These are phyloP conservation scores for Ascochyta clinopodiicola DNA, from an alignment of 2,329 filamentous ascomycete species.

Conservation along the genomic window DNA sequence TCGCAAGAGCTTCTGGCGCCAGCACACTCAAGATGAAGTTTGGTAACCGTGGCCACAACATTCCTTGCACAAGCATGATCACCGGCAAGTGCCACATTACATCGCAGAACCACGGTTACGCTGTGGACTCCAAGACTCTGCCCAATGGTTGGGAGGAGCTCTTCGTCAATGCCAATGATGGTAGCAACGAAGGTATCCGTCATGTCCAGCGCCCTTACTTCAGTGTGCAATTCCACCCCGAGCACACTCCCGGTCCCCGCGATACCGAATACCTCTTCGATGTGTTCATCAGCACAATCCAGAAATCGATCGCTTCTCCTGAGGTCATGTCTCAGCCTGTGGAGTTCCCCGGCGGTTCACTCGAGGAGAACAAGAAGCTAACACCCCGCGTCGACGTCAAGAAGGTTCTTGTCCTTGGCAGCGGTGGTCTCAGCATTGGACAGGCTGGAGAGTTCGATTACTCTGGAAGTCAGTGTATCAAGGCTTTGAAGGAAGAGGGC, in stretches of 20 bases:
- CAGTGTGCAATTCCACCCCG: constrained; percentile 99
- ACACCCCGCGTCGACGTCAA: constrained; percentile 84
- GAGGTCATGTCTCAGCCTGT: constrained; percentile 75
- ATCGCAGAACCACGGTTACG: constrained; percentile 97
- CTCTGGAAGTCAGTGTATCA: constrained; percentile 97
- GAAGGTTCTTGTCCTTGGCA: constrained; percentile 93
- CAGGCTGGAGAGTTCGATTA: constrained; percentile 99
- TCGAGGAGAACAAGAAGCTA: constrained; percentile 76
- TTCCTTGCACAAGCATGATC: constrained; percentile 94
- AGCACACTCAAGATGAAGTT: constrained; percentile 97
- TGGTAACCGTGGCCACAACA: constrained; percentile 97
- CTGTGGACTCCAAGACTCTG: constrained; percentile 81
- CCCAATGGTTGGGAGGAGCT: constrained; percentile 86
- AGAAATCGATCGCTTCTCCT: constrained; percentile 71
- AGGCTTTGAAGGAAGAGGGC: constrained; percentile 95
- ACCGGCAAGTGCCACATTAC: constrained; percentile 98
- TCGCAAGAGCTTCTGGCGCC: constrained; percentile 86
- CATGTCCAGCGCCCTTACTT: constrained; percentile 88
- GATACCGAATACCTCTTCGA: constrained; percentile 98
- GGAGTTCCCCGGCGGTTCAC: constrained; percentile 83
- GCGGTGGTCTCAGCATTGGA: constrained; percentile 94
- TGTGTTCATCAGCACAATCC: constrained; percentile 89
- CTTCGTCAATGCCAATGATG: constrained; percentile 97
- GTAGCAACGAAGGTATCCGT: constrained; percentile 97
- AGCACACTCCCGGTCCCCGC: constrained; percentile 91